Evolutionary conservation across 2,329 filamentous ascomycete species (phyloP), one percentile per base, ranked within the genome.

Genomic region (Sclerotinia spermophila): DNA sequence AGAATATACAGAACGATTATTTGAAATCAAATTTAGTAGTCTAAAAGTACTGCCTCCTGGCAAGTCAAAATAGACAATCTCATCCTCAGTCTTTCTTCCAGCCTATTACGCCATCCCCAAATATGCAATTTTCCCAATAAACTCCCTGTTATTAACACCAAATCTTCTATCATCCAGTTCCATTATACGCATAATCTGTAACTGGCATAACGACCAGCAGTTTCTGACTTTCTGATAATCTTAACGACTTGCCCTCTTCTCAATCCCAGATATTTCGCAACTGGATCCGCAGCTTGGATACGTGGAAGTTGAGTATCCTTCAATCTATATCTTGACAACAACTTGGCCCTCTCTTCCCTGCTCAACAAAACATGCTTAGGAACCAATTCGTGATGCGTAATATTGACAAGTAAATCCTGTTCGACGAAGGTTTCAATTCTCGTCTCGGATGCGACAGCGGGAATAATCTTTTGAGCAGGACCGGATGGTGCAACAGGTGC

Each of bases 221-320:
- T 99, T 85, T 98, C 96, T 79, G 91, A 94, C 81, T 91, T 94
- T 75, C 96, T 87, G 78, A 99, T 97, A 78, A 99, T 99, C 88
- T 99, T 99, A 78, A 99, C 96, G 4, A 99, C 94, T 82, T 97
- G 92, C 5, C 94, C 94, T 79, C 94, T 87, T 84, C 92, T 91
- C 80, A 99, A 84, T 19, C 96, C 96, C 69, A 97, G 84, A 81
- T 98, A 99, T 77, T 92, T 90, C 38, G 96, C 93, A 67, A 99
- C 94, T 4, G 96, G 96, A 81, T 99, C 96, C 76, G 92, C 92
- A 75, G 92, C 88, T 81, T 97, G 88, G 77, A 99, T 97, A 70
- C 96, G 87, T 6, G 96, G 96, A 79, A 99, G 85, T 84, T 99
- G 96, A 15, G 93, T 97, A 86, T 99, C 96, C 88, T 97, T 98